Conservation (phyloP, 805 yeast species). For the Ogataea thermomethanolica region DNA sequence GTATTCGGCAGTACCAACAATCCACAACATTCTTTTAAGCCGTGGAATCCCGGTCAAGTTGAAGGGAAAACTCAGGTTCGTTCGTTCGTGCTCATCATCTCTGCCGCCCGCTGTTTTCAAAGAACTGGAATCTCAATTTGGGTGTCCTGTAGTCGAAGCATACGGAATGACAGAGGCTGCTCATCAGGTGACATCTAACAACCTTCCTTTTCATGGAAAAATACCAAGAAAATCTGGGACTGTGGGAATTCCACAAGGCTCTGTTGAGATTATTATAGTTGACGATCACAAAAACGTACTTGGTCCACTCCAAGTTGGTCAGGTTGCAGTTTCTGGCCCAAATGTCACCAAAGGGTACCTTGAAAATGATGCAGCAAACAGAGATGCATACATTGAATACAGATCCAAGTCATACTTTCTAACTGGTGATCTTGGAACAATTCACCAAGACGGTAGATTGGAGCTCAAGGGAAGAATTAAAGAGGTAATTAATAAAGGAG, state of each 20-base stretch:
- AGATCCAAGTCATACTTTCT: conserved; percentile 41
- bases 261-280: conserved; percentile 61
- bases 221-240: conserved; percentile 66
- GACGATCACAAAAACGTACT: conserved; percentile 48
- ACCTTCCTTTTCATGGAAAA: conserved; percentile 47
- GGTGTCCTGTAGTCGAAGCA: conserved; percentile 71
- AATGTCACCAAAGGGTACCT: conserved; percentile 72
- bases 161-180: conserved; percentile 81
- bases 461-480: conserved; percentile 67
- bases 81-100: conserved; percentile 70
- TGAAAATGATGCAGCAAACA: conserved; percentile 68
- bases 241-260: conserved; percentile 59
- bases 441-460: conserved; percentile 57
- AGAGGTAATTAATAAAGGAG: conserved; percentile 73
- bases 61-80: conserved; percentile 52
- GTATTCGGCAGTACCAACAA: conserved; percentile 79
- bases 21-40: conserved; percentile 62
- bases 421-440: conserved; percentile 74
- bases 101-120: conserved; percentile 63
- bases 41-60: conserved; percentile 49
- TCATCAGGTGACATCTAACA: conserved; percentile 76
- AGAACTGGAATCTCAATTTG: conserved; percentile 51
- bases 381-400: conserved; percentile 42
- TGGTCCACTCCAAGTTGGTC: conserved; percentile 59
- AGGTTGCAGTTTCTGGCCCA: conserved; percentile 63